Evolutionary conservation across 331 rosid species (phyloP), one percentile per base, ranked within the genome.

Genomic region (Pyrus hybrid): DNA sequence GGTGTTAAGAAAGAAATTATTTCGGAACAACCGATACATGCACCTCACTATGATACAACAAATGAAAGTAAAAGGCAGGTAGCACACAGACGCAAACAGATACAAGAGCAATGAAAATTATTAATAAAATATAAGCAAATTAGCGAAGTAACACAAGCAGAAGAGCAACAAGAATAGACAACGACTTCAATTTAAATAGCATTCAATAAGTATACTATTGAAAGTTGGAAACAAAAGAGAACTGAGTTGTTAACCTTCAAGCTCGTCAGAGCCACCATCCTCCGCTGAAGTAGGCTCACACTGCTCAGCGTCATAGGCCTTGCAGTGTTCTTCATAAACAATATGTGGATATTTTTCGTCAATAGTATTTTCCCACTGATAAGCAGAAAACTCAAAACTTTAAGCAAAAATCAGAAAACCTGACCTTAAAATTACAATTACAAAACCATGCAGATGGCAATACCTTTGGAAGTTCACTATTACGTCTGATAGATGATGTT

Each of bases 261-360:
- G 78, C 91, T 84, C 87, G 78, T 89, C 97, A 56, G 61, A 86
- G 78, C 78, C 60, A 70, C 73, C 77, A 68, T 82, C 80, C 43
- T 86, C 83, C 0, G 26, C 73, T 37, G 84, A 76, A 63, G 73
- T 41, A 47, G 85, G 67, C 72, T 92, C 91, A 76, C 73, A 83
- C 68, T 85, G 88, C 79, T 95, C 96, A 77, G 84, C 65, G 41
- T 95, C 92, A 74, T 77, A 84, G 66, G 91, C 99, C 80, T 95
- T 92, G 89, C 98, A 91, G 72, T 73, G 98, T 72, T 95, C 99
- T 85, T 95, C 94, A 83, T 89, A 88, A 21, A 95, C 98, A 54
- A 95, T 77, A 86, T 95, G 99, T 8, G 96, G 97, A 88, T 92
- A 95, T 74, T 87, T 89, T 82, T 92, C 98, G 30, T 92, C 90